These are phyloP conservation scores for Coccomyxa subellipsoidea DNA, from an alignment of 163 green algal species.

Conservation along the genomic window DNA sequence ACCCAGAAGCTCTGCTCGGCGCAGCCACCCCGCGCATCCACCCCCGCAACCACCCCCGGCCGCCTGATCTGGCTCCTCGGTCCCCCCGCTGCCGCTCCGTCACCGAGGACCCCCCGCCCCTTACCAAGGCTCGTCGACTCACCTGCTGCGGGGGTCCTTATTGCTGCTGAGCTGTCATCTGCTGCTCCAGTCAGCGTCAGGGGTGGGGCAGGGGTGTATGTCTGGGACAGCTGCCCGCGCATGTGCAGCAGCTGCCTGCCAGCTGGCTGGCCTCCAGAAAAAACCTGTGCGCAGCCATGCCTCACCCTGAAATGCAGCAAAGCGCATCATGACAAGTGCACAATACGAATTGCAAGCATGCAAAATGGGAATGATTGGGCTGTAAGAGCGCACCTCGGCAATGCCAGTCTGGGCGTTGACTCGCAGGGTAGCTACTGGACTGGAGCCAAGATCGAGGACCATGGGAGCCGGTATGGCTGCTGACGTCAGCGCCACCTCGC, in stretches of 20 bases:
- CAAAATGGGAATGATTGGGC: not conserved
- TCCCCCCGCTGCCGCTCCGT: not conserved
- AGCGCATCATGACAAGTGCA: not conserved
- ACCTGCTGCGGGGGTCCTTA: not conserved
- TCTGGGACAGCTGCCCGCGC: not conserved
- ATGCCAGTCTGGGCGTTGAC: not conserved
- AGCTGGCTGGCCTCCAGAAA: not conserved
- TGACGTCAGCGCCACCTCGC: not conserved
- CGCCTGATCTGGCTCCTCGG: not conserved
- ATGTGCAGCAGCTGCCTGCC: not conserved
- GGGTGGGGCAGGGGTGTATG: not conserved
- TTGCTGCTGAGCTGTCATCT: not conserved
- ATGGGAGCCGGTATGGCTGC: constrained; percentile 13
- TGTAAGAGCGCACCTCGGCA: not conserved
- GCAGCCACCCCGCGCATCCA: not conserved
- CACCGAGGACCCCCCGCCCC: not conserved
- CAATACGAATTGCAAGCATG: not conserved
- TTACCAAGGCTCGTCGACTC: not conserved
- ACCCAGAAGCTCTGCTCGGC: constrained; percentile 12
- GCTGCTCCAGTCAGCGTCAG: not conserved
- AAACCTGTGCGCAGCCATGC: not conserved
- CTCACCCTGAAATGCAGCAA: not conserved
- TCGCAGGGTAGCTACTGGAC: not conserved
- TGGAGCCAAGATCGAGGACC: not conserved
- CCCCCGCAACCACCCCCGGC: not conserved